Evolutionary conservation across 2,329 filamentous ascomycete species (phyloP), one percentile per base, ranked within the genome.

Genomic region (Capronia coronata): DNA sequence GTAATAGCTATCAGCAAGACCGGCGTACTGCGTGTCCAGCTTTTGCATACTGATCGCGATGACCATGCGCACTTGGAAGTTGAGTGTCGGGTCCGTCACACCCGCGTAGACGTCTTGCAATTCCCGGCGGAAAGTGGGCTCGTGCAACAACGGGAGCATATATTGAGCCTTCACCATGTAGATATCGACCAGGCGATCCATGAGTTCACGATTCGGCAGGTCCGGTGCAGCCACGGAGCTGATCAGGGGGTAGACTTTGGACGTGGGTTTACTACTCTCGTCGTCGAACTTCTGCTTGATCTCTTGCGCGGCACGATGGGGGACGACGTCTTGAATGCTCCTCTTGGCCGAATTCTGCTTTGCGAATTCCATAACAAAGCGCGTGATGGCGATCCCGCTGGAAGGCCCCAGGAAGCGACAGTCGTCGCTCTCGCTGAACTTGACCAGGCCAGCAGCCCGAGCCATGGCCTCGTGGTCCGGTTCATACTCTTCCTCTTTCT

Each of bases 1-100:
- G 63, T 96, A 97, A 69, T 94, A 97, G 64, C 88, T 90, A 68
- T 97, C 91, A 23, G 93, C 91, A 22, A 97, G 73, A 19, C 90
- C 90, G n/a, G 90, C 89, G 66, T 93, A 97, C 57, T 87, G 83
- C 0, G 84, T 80, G 64, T 90, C 87, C 62, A 96, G 76, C 67
- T 94, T 95, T 68, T 97, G 91, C 68, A 97, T 79, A 65, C 88
- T 91, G 62, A 96, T 94, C 23, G 93, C 91, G 63, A 97, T 82
- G 46, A 96, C 87, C 80, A 97, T 90, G 50, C 87, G 83, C 43
- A 94, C 72, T 38, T 91, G 79, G 62, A 96, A 97, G 61, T 93
- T 89, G 63, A 90, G 83, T 65, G 90, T 91, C 0, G 88, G 76
- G 59, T 94, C 86, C 3, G 71, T 76, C 47, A 82, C 84, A 43